Percentiles rank a stretch among this genome's conserved stretches.
These are phyloP conservation scores for Pleurozium schreberi DNA, from an alignment of 225 moss, liverwort and hornwort genomes.

Conservation along the genomic window DNA sequence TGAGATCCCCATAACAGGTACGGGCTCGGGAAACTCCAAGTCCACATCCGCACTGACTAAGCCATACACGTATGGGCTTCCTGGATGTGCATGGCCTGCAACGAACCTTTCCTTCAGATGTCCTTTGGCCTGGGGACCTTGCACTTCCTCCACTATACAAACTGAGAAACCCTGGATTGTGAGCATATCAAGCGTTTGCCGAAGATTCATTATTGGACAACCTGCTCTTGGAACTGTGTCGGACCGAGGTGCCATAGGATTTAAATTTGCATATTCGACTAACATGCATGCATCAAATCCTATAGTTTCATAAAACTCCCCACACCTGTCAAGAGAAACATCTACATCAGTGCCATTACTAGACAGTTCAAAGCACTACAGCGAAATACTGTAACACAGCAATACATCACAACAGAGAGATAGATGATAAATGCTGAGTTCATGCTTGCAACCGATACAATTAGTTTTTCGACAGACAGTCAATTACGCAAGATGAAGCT, in stretches of 20 bases:
- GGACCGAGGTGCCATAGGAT: conserved; percentile 70
- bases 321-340: conserved; percentile 42
- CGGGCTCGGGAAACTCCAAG: conserved; percentile 90
- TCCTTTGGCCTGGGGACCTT: conserved; percentile 68
- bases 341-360: not conserved
- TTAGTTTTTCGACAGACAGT: not conserved
- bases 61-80: conserved; percentile 94
- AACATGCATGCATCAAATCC: conserved; percentile 95
- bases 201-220: conserved; percentile 85
- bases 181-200: conserved; percentile 80
- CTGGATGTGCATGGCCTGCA: conserved; percentile 90
- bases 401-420: not conserved
- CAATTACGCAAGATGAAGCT: not conserved
- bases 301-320: conserved; percentile 82
- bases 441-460: not conserved
- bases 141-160: conserved; percentile 92
- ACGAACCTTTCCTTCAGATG: conserved; percentile 82
- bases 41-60: conserved; percentile 83
- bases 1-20: conserved; percentile 72
- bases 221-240: conserved; percentile 81
- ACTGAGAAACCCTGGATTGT: conserved; percentile 86
- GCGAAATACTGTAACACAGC: not conserved
- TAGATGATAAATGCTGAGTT: not conserved
- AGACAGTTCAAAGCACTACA: not conserved
- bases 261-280: conserved; percentile 75